These are phyloP conservation scores for Fusarium fujikuroi DNA, from an alignment of 2,329 filamentous ascomycete genomes.

Conservation along the genomic window DNA sequence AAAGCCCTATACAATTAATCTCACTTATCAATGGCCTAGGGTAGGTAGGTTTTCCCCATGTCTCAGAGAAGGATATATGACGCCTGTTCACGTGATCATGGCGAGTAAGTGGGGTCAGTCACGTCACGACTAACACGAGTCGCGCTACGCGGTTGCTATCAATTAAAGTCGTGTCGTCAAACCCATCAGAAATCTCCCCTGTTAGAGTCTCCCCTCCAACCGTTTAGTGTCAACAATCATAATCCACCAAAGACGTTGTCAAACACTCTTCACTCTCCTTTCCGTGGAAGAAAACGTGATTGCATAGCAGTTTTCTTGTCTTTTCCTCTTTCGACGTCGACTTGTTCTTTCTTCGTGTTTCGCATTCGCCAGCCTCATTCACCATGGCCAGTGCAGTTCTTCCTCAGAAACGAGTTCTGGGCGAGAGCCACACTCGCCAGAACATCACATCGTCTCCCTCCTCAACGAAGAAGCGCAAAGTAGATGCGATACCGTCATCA, in stretches of 20 bases:
- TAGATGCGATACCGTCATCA: conserved; percentile 70
- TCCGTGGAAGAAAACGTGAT: conserved; percentile 27
- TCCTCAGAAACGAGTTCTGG: conserved; percentile 79
- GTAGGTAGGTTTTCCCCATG: background rate
- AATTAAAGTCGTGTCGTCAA: conserved; percentile 47
- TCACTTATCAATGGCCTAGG: background rate
- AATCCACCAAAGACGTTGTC: conserved; percentile 8
- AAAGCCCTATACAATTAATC: background rate
- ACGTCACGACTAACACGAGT: conserved; percentile 50
- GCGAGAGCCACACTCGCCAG: conserved; percentile 72
- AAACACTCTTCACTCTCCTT: conserved; percentile 3
- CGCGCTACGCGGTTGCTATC: conserved; percentile 48
- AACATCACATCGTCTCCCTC: conserved; percentile 68
- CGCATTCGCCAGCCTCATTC: conserved; percentile 27
- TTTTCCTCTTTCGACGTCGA: background rate
- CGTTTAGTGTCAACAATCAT: conserved; percentile 35
- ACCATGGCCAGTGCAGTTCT: conserved; percentile 63
- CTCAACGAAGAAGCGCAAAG: conserved; percentile 83
- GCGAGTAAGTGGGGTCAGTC: conserved; percentile 45
- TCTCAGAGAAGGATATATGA: background rate
- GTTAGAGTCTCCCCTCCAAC: conserved; percentile 22
- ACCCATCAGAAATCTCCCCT: conserved; percentile 29
- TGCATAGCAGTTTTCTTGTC: background rate
- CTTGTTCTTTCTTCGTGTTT: conserved; percentile 4
- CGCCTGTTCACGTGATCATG: conserved; percentile 47